Conservation (phyloP, 257 asterid genomes). For the Solanum gracilifrons region DNA sequence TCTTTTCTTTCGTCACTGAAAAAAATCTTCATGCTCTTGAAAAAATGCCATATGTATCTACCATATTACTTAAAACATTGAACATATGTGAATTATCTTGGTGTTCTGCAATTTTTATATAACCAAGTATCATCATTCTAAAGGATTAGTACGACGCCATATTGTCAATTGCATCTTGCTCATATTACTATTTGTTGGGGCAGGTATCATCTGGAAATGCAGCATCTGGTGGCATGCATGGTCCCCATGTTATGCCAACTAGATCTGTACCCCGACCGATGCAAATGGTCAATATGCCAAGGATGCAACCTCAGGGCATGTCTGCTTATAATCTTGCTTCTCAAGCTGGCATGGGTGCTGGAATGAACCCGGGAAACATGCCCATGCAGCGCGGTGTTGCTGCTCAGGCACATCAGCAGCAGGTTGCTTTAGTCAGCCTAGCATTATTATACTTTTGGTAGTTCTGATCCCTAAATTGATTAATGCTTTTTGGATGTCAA, state of each 20-base stretch:
- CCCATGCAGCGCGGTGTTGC: slow-evolving; percentile 89
- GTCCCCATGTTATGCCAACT: slow-evolving; percentile 67
- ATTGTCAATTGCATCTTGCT: background rate
- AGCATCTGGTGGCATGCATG: slow-evolving; percentile 54
- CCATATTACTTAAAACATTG: background rate
- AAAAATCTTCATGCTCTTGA: background rate
- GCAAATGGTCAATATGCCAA: slow-evolving; percentile 70
- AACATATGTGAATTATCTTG: background rate
- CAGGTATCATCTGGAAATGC: slow-evolving; percentile 73
- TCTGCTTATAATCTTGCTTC: slow-evolving; percentile 70
- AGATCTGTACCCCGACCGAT: slow-evolving; percentile 79
- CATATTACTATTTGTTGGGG: background rate
- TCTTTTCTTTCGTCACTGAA: background rate
- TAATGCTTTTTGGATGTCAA: slow-evolving; percentile 6
- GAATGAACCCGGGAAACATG: slow-evolving; percentile 67
- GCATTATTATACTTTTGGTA: background rate
- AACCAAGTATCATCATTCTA: background rate
- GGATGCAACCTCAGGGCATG: slow-evolving; percentile 81
- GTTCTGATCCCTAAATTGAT: background rate
- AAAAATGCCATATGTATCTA: background rate
- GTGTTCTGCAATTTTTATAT: background rate
- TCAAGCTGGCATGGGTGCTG: slow-evolving; percentile 81
- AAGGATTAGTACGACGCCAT: background rate
- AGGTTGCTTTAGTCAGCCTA: slow-evolving; percentile 11
- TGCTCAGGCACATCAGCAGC: slow-evolving; percentile 87